Evolutionary conservation across 441 rosid species (phyloP), one percentile per base, ranked within the genome.

Genomic region (Theobroma grandiflorum): DNA sequence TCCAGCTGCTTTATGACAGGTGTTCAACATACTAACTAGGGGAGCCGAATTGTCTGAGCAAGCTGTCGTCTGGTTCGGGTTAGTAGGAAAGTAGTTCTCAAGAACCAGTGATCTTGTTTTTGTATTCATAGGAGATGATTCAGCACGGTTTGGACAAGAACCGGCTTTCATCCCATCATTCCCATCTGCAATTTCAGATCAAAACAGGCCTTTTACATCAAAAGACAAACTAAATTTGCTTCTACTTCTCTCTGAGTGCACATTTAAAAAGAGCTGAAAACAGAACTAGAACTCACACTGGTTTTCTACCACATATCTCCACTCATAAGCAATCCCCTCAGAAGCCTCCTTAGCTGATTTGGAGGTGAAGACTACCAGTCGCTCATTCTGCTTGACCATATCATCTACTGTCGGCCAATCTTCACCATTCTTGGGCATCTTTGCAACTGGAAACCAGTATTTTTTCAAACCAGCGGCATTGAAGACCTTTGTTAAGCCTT

Each of bases 331-430:
- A 80, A 96, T 88, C 38, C 97, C 98, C 83, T 95, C 99, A 0
- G 97, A 86, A 66, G 97, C 92, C 86, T 95, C 98, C 79, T 96
- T 96, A 12, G 74, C 78, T 1, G 89, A 81, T 74, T 88, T 90
- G 18, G 98, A 96, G 45, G 98, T 96, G 85, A 95, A 96, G 12
- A 95, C 98, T 52, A 96, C 91, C 65, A 95, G 88, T 9, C 98
- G 90, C 82, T 93, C 90, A 79, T 92, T 95, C 80, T 91, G 84
- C 86, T 91, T 77, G 59, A 85, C 98, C 99, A 96, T 96, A 61
- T 92, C 94, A 85, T 93, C 95, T 10, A 96, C 94, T 0, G 86
- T 91, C n/a, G 98, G 98, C 99, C 99, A 96, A 79, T 95, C 98
- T 38, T 61, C 87, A 31, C 99, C 98, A 64, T 76, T 85, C 75